These are phyloP conservation scores for Camillea tinctor DNA, from an alignment of 2,329 filamentous ascomycete genomes.

Conservation along the genomic window DNA sequence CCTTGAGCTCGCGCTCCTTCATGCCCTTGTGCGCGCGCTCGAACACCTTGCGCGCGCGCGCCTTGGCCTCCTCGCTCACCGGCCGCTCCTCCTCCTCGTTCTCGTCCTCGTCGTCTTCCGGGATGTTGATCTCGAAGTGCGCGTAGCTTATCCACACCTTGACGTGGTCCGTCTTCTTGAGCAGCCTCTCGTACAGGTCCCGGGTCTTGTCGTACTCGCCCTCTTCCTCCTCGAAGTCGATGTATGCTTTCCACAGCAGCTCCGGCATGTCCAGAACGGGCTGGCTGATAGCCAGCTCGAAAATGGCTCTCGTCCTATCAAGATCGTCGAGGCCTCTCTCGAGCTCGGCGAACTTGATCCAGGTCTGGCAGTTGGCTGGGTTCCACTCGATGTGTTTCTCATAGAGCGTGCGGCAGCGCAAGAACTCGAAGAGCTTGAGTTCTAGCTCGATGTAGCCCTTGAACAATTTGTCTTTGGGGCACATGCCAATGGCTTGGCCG, in stretches of 20 bases:
- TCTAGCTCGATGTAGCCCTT: conserved; percentile 91
- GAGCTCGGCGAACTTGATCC: conserved; percentile 94
- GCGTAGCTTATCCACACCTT: conserved; percentile 99
- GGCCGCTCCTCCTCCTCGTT: conserved; percentile 63
- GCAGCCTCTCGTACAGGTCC: conserved; percentile 80
- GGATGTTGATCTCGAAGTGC: conserved; percentile 95
- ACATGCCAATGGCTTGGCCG: conserved; percentile 87
- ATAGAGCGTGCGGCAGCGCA: conserved; percentile 85
- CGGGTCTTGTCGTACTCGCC: conserved; percentile 84
- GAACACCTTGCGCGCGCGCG: conserved; percentile 79
- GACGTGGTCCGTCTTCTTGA: conserved; percentile 95
- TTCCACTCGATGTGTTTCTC: conserved; percentile 95
- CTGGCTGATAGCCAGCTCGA: conserved; percentile 84
- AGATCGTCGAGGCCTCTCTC: conserved; percentile 89
- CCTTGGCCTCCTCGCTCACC: conserved; percentile 81
- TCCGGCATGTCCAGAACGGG: conserved; percentile 93
- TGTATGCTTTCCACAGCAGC: conserved; percentile 95
- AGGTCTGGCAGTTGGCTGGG: conserved; percentile 83
- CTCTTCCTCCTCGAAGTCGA: conserved; percentile 97
- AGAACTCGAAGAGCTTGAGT: conserved; percentile 90
- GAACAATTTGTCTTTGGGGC: conserved; percentile 94
- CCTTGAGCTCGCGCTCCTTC: conserved; percentile 87
- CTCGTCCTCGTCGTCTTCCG: conserved; percentile 66
- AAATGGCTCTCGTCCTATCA: conserved; percentile 85
- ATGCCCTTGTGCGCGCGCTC: conserved; percentile 80